Percentiles rank a stretch among this genome's conserved stretches.
Evolutionary conservation across 2,329 filamentous ascomycete genomes (phyloP).

Genomic region (Zymoseptoria crescenta): DNA sequence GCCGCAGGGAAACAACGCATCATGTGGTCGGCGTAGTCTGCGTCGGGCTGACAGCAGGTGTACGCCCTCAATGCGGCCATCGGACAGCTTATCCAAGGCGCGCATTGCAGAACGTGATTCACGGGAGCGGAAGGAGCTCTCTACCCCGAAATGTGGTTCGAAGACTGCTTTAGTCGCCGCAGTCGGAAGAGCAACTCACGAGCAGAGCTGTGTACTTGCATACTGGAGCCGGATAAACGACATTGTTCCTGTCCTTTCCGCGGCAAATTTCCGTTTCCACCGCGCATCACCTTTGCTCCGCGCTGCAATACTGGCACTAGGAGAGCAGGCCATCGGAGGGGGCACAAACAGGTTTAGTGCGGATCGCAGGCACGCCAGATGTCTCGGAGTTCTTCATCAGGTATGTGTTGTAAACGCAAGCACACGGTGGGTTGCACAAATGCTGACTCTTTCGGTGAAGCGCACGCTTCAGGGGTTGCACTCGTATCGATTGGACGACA

Average conservation of each 20-base stretch:
- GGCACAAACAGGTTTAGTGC: conserved; percentile 28
- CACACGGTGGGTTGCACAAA: not conserved
- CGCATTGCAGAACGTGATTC: conserved; percentile 10
- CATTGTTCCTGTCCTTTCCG: conserved; percentile 38
- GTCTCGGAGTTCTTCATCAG: conserved; percentile 33
- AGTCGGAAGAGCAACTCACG: not conserved
- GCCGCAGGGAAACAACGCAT: not conserved
- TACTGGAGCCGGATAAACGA: conserved; percentile 42
- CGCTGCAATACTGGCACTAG: conserved; percentile 39
- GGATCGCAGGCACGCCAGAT: conserved; percentile 34
- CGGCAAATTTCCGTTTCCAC: conserved; percentile 31
- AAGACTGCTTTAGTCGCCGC: not conserved
- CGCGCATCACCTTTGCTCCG: conserved; percentile 36
- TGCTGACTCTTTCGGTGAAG: conserved; percentile 5
- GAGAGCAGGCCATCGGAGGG: conserved; percentile 33
- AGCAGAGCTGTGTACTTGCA: conserved; percentile 35
- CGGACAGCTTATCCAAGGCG: conserved; percentile 12
- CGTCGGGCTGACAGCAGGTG: not conserved
- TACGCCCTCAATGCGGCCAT: not conserved
- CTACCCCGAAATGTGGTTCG: not conserved
- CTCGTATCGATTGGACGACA: conserved; percentile 30
- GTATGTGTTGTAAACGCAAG: conserved; percentile 2
- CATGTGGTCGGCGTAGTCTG: not conserved
- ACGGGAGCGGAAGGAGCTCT: not conserved
- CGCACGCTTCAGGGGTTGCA: conserved; percentile 17